These are phyloP conservation scores for Curvularia verruculosa DNA, from an alignment of 2,329 filamentous ascomycete genomes.

Conservation along the genomic window DNA sequence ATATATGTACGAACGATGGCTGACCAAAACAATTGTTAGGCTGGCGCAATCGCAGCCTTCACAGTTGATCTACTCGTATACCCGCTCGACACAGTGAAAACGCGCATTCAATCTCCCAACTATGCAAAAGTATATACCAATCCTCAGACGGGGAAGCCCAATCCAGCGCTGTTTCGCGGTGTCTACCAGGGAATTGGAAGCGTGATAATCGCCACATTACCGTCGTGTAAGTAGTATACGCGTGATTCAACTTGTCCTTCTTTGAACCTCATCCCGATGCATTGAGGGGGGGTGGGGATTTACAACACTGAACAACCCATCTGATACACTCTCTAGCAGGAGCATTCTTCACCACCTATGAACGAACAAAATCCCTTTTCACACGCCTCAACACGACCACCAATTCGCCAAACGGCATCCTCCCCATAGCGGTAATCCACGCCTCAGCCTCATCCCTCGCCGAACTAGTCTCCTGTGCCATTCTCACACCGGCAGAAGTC, in stretches of 20 bases:
- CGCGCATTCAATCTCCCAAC: slow-evolving; percentile 78
- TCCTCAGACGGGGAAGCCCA: slow-evolving; percentile 60
- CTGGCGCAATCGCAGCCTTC: slow-evolving; percentile 83
- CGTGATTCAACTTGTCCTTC: not conserved
- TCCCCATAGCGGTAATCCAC: slow-evolving; percentile 74
- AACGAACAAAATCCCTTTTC: slow-evolving; percentile 72
- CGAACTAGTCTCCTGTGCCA: slow-evolving; percentile 83
- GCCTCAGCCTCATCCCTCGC: slow-evolving; percentile 74
- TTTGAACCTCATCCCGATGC: not conserved
- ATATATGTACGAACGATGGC: not conserved
- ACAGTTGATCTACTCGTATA: slow-evolving; percentile 85
- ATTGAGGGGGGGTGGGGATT: too few species aligned
- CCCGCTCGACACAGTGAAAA: slow-evolving; percentile 89
- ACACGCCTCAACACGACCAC: slow-evolving; percentile 54
- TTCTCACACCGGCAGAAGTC: slow-evolving; percentile 87
- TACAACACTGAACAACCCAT: not conserved
- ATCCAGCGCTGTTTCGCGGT: slow-evolving; percentile 68
- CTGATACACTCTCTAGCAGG: slow-evolving; percentile 62
- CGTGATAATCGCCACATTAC: slow-evolving; percentile 84
- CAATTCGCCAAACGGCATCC: slow-evolving; percentile 42
- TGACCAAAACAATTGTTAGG: slow-evolving; percentile 59
- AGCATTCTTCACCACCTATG: slow-evolving; percentile 89
- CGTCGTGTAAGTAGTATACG: slow-evolving; percentile 65
- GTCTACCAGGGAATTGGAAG: slow-evolving; percentile 88
- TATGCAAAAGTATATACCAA: slow-evolving; percentile 71